Percentiles rank a stretch among this genome's conserved stretches.
Evolutionary conservation across 345 rosid genomes (phyloP).

Genomic region (Hirschfeldia incana): DNA sequence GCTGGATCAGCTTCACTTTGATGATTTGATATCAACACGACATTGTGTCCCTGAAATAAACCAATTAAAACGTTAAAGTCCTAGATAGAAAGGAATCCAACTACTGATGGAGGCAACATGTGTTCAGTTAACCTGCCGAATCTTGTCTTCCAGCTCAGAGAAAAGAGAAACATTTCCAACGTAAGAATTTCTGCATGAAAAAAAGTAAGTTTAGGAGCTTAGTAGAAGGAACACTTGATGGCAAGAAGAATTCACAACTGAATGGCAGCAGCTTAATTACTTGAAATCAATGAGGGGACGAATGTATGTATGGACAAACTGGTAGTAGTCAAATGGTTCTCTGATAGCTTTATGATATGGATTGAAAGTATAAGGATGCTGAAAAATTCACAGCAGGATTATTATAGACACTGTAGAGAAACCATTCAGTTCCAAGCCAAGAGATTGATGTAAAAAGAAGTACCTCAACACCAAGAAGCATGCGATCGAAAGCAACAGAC

Average conservation of each 20-base stretch:
- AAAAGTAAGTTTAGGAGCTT: neutral
- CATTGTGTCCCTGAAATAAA: conserved; percentile 82
- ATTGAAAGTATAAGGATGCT: conserved; percentile 76
- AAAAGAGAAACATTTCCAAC: conserved; percentile 73
- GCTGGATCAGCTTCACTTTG: conserved; percentile 99
- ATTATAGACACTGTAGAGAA: neutral
- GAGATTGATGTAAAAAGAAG: conserved; percentile 16
- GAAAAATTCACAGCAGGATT: conserved; percentile 39
- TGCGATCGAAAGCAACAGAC: conserved; percentile 73
- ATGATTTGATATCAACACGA: conserved; percentile 89
- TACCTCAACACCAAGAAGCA: conserved; percentile 85
- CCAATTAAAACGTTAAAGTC: neutral
- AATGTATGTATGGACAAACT: conserved; percentile 90
- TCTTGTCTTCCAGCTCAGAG: conserved; percentile 70
- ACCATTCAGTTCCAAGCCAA: neutral
- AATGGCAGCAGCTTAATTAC: conserved; percentile 55
- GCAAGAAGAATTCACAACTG: conserved; percentile 3
- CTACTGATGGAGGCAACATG: conserved; percentile 8
- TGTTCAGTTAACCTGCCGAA: conserved; percentile 53
- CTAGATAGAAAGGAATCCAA: conserved; percentile 5
- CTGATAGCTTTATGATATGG: conserved; percentile 85
- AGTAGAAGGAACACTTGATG: neutral
- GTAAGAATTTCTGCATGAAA: conserved; percentile 70
- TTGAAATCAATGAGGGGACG: conserved; percentile 83
- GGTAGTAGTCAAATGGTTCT: conserved; percentile 92